Base-by-base conservation (phyloP, 345 rosid genomes). In the Barbarea vulgaris region DNA sequence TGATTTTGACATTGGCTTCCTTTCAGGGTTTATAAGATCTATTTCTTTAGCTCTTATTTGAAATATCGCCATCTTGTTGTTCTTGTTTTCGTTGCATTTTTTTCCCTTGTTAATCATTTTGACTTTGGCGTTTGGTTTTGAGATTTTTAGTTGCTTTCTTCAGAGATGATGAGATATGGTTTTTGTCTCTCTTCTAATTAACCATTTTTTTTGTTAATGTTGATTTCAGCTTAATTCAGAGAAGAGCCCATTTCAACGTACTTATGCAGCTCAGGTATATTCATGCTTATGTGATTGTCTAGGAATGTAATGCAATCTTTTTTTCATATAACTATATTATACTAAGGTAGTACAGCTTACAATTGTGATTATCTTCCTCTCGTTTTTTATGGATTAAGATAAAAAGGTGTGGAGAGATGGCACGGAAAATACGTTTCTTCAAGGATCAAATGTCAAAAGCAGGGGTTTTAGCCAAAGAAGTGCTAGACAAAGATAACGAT, bases 191-290 rank as follows among this genome's bases (percentile, higher is more conserved):
- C 9, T 51, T n/a, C 30, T 50, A 14, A 46, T 53, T 54, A 28
- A 30, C 76, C 18, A 6, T 10, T 67, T 51, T 56, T 25, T 19
- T 22, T n/a, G n/a, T 22, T 36, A 44, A 64, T 63, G 58, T 77
- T 47, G 80, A 48, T 78, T 79, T 48, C 98, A 95, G 99, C 94
- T 95, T 25, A 95, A 95, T 73, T 71, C 86, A 5, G 99, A 89
- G 69, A 92, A 89, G 85, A 95, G 99, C 51, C 98, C 96, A 2
- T 95, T 95, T 81, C 99, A 92, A 80, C 85, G 98, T 78, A 86
- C 97, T 81, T 95, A 92, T 80, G 99, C 98, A 62, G 83, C 93
- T 69, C 97, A 95, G 98, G 97, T 95, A 58, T 15, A 27, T 21
- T 67, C 48, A 37, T 63, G 46, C 18, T 42, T 57, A 58, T 65